Base-by-base conservation (phyloP, 345 rosid genomes). In the Fremontodendron californicum region DNA sequence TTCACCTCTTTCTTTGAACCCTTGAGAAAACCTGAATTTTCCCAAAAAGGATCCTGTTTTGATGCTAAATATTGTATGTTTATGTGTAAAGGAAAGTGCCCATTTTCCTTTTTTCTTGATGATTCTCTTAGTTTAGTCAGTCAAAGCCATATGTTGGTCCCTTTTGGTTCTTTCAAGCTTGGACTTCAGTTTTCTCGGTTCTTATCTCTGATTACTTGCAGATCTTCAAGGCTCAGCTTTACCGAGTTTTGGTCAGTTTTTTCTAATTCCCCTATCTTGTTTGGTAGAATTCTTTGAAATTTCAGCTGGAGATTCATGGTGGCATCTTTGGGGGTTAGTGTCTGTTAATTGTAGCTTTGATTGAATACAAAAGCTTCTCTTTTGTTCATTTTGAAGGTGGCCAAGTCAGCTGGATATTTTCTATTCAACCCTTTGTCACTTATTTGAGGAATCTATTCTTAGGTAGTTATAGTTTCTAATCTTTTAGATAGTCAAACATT, bases 71-170 rank as follows among this genome's bases (percentile, higher is more conserved):
- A 29, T 66, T 45, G 46, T 54, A 5, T 33, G 52, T 76, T 81
- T 43, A 23, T 54, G 64, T 15, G 61, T 9, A 55, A 43, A 73
- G 74, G 77, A 78, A 70, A 80, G 73, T 90, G 85, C 85, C 86
- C 86, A 78, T 82, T 77, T 81, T 11, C 29, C 29, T 1, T 73
- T 43, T 84, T 39, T 84, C 65, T 81, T 74, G 60, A 86, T 87
- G 89, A 78, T 88, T 85, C 84, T 81, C 69, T 70, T 89, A 54
- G 89, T 82, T 77, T 79, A 79, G 77, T 85, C 76, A 74, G 92
- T 85, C 84, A 89, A 86, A 86, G 85, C 73, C 79, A 73, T 82
- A 49, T 79, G 81, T 86, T 85, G 88, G 84, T 86, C 81, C 79
- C 75, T 86, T 55, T 81, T 75, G 81, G 83, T 75, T 82, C 75